Percentiles rank a stretch among this genome's conserved stretches.
Evolutionary conservation across 2,329 filamentous ascomycete genomes (phyloP).

Genomic region (Colletotrichum somersetense): DNA sequence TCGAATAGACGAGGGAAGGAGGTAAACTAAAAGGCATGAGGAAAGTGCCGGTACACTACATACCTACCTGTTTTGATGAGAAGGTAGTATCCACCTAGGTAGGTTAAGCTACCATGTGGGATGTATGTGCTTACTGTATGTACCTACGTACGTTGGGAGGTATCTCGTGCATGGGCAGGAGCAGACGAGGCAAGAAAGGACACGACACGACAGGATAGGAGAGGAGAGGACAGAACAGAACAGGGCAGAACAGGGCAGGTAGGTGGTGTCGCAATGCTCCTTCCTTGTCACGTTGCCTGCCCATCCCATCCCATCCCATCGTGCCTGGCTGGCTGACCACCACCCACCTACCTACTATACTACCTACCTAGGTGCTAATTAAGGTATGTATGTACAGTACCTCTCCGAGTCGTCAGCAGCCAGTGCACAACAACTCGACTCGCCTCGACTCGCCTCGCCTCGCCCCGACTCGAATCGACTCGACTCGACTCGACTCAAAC

Average conservation of each 20-base stretch:
- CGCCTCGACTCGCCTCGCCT: background rate
- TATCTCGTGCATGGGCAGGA: background rate
- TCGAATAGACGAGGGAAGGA: background rate
- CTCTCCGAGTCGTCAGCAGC: background rate
- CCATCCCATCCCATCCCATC: background rate
- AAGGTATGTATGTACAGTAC: no score
- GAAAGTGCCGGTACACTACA: background rate
- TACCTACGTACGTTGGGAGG: background rate
- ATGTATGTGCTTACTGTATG: no score
- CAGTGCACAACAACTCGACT: background rate
- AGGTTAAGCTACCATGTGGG: no score
- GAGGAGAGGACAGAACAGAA: background rate
- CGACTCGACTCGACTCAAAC: background rate
- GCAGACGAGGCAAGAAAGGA: background rate
- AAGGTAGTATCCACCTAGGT: no score
- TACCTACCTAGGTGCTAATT: no score
- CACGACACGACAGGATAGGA: background rate
- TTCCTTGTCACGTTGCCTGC: slow-evolving; percentile 7
- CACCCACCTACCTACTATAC: background rate
- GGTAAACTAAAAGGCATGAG: background rate
- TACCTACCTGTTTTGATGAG: no score
- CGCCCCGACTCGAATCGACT: background rate
- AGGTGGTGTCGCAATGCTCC: no score
- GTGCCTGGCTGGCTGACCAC: slow-evolving; percentile 8
- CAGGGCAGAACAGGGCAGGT: background rate